Evolutionary conservation across 139 green algal genomes (phyloP), one percentile per base, ranked within the genome.

Genomic region (Desmodesmus armatus): DNA sequence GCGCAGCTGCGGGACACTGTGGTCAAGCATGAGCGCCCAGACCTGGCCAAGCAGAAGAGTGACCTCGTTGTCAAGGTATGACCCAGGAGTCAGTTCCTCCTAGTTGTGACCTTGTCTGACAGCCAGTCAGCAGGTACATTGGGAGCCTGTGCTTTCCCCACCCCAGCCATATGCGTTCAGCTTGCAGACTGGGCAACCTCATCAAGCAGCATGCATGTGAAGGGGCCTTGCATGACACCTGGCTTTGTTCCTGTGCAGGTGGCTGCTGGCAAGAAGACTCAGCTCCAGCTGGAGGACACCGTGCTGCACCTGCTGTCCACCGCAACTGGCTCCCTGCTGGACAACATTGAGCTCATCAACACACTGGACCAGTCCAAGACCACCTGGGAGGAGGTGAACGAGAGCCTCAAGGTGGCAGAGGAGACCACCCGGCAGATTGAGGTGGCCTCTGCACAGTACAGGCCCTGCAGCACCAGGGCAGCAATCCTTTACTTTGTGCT

Each of bases 401-500:
- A 96, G 69, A 96, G 96, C 87, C 94, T 98, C 11, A 88, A 89
- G 77, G 76, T 94, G 9, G 95, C 96, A 33, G 93, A 94, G 85
- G 84, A 88, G 47, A 93, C 91, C 6, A 91, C 95, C 55, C 76
- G 92, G 21, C 93, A 95, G 83, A 97, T 98, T 74, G 88, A 90
- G 37, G 92, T 93, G 39, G 95, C 96, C 23, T 87, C 93, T n/a
- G 93, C 94, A 88, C 91, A 92, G 79, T 97, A 96, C 88, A 85
- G 96, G 44, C 92, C 94, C 37, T 93, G 96, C 17, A 95, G 95
- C 15, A 90, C 88, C 11, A 91, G 96, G 19, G 95, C 94, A 25
- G 94, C 96, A 0, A 86, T 97, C 23, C 31, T 96, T 29, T 98
- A 98, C 92, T 98, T 98, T 90, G 89, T 98, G 0, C 90, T 98